Conservation (phyloP, 2,329 filamentous ascomycete species). For the Elsinoe ampelina region DNA sequence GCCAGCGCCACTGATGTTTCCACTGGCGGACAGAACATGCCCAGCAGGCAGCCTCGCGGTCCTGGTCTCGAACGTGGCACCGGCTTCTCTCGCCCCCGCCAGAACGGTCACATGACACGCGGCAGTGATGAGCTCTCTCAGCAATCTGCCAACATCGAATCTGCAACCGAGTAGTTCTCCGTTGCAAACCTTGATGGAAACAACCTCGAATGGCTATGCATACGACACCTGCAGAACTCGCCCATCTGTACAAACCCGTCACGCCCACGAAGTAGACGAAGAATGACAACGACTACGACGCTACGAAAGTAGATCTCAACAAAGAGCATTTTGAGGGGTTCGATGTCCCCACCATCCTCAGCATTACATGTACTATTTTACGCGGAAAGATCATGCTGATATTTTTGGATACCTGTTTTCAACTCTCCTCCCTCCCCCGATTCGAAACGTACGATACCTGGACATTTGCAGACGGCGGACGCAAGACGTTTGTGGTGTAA, state of each 20-base stretch:
- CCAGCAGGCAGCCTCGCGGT: slow-evolving; percentile 53
- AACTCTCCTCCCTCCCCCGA: neutral
- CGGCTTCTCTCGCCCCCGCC: slow-evolving; percentile 46
- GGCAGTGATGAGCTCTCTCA: slow-evolving; percentile 55
- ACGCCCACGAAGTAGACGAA: slow-evolving; percentile 19
- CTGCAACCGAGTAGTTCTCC: slow-evolving; percentile 13
- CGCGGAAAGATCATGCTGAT: neutral
- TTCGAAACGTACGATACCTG: neutral
- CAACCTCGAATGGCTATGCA: neutral
- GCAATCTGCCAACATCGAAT: slow-evolving; percentile 46
- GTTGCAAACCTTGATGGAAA: neutral
- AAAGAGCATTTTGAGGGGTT: slow-evolving; percentile 15
- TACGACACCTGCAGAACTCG: neutral
- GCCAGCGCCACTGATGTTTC: slow-evolving; percentile 45
- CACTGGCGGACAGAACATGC: slow-evolving; percentile 37
- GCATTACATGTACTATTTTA: slow-evolving; percentile 14
- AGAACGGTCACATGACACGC: slow-evolving; percentile 53
- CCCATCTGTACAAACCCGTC: slow-evolving; percentile 4
- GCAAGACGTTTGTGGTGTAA: neutral
- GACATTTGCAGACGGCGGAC: neutral
- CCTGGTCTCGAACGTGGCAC: slow-evolving; percentile 51
- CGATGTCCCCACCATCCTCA: slow-evolving; percentile 15
- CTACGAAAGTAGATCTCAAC: slow-evolving; percentile 19
- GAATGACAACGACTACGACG: slow-evolving; percentile 18
- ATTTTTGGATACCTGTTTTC: slow-evolving; percentile 1